Conservation (phyloP, 495 filamentous ascomycete genomes). For the Daldinia concentrica region DNA sequence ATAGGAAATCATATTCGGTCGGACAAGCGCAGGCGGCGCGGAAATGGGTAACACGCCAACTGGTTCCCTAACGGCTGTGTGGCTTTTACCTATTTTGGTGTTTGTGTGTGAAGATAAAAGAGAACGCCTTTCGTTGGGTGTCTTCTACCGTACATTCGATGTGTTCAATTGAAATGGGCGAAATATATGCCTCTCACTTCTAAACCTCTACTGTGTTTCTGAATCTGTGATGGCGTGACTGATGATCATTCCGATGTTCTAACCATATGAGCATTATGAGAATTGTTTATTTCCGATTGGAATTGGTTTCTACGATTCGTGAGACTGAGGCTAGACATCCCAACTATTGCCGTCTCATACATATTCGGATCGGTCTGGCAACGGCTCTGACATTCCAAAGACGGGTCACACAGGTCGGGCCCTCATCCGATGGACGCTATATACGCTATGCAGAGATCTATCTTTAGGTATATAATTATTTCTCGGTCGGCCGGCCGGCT, state of each 20-base stretch:
- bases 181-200: conserved; percentile 39
- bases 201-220: not conserved
- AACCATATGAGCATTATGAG: not conserved
- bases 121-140: conserved; percentile 14
- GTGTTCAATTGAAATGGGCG: conserved; percentile 37
- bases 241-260: not conserved
- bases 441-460: not conserved
- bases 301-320: not conserved
- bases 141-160: conserved; percentile 42
- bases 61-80: conserved; percentile 22
- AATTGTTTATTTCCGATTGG: not conserved
- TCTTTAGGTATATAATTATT: not conserved
- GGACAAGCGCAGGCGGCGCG: conserved; percentile 21
- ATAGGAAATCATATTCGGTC: conserved; percentile 39
- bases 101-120: conserved; percentile 27
- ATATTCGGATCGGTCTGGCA: not conserved
- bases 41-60: conserved; percentile 28
- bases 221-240: not conserved
- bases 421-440: not conserved
- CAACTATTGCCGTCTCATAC: not conserved
- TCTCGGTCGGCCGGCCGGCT: not conserved
- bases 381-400: not conserved
- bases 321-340: not conserved
- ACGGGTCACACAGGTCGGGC: not conserved
- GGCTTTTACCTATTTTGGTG: conserved; percentile 32